Evolutionary conservation across 768 basidiomycete species (phyloP).

Genomic region (Pleurotus pulmonarius): DNA sequence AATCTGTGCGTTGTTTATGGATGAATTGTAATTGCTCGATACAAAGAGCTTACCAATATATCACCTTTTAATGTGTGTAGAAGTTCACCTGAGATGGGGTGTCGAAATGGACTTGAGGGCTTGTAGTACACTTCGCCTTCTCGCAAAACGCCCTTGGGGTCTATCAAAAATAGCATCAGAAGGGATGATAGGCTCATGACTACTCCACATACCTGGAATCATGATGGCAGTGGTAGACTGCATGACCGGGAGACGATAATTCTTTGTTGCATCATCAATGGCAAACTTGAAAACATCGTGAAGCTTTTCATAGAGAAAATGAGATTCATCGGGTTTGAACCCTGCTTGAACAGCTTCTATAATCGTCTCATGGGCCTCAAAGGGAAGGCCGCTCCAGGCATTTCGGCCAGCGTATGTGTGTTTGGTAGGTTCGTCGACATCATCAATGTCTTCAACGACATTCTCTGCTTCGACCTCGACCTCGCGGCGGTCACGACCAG

Average conservation of each 20-base stretch:
- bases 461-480: constrained; percentile 25
- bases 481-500: constrained; percentile 28
- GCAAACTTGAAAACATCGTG: constrained; percentile 36
- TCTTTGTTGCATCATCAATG: constrained; percentile 46
- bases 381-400: constrained; percentile 34
- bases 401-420: constrained; percentile 31
- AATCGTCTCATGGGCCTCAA: constrained; percentile 37
- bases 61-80: constrained; percentile 49
- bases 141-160: constrained; percentile 59
- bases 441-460: constrained; percentile 13
- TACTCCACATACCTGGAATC: constrained; percentile 49
- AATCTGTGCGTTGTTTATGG: constrained; percentile 20
- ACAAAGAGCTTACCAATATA: constrained; percentile 49
- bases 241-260: constrained; percentile 55
- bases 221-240: constrained; percentile 58
- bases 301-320: constrained; percentile 43
- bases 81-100: constrained; percentile 35
- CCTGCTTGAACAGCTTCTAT: constrained; percentile 64
- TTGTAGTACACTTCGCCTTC: constrained; percentile 63
- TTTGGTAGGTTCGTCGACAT: constrained; percentile 15
- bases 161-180: constrained; percentile 31
- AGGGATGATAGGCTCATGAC: neutral
- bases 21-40: neutral
- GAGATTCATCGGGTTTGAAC: constrained; percentile 44
- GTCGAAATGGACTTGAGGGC: constrained; percentile 35